Base-by-base conservation (phyloP, 805 yeast species). In the Torulaspora indica region DNA sequence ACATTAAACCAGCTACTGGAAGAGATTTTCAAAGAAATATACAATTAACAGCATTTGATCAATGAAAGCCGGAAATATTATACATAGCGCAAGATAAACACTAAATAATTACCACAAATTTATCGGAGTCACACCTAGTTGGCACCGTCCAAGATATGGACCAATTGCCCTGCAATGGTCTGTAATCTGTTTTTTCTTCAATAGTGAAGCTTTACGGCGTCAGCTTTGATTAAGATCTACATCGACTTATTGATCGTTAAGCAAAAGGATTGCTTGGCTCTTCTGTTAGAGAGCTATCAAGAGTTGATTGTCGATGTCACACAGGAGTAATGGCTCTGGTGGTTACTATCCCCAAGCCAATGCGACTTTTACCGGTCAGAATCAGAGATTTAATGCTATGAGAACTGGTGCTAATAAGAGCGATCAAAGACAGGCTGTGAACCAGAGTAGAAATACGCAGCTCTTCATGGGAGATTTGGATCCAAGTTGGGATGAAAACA, bases 401-500 rank as follows among this genome's bases (percentile, higher is more conserved):
- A 38, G 25, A 23, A 17, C 40, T 3, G 33, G 34, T 20, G 35
- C 39, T n/a, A 31, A 38, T 4, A 27, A 15, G 18, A 40, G 42
- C 20, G 28, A 39, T 13, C n/a, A 25, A 15, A 29, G 32, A 22
- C 36, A 28, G 23, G 23, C 15, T 17, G 14, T 31, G 9, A 14
- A 14, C 18, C 42, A 31, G 6, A 15, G 35, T 28, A 48, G 41
- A 18, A 46, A 38, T 28, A 42, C 63, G 22, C 72, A 69, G 43
- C 58, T 85, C 39, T 85, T 90, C 84, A 90, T 89, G 95, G 97
- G 96, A 17, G 96, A 87, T 56, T 67, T 89, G 35, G 96, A 88
- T 54, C 85, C 85, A 8, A 71, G 76, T 61, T 85, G 95, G 89
- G 86, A 84, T 48, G 96, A 89, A 60, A 62, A 68, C 31, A 69